Evolutionary conservation across 139 green algal genomes (phyloP).

Genomic region (Edaphochlamys debaryana): DNA sequence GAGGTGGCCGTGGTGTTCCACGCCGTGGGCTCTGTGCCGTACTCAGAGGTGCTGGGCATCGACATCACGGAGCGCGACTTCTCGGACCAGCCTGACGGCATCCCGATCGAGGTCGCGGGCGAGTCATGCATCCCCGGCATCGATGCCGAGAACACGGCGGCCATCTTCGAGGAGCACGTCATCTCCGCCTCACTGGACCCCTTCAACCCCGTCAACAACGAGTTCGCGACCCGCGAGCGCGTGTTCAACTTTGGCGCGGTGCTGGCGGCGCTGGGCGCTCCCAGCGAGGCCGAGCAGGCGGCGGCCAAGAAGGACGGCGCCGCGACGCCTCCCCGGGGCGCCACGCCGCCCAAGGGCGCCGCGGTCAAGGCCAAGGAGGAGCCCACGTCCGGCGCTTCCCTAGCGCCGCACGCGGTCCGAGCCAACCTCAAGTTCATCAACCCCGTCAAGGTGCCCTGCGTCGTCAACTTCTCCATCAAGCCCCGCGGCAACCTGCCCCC

Average conservation of each 20-base stretch:
- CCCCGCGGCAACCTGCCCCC: conserved; percentile 47
- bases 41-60: conserved; percentile 58
- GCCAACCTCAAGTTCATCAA: conserved; percentile 87
- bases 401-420: conserved; percentile 43
- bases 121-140: conserved; percentile 86
- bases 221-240: conserved; percentile 69
- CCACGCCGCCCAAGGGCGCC: background rate
- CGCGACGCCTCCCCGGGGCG: background rate
- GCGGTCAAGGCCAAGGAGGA: conserved; percentile 3
- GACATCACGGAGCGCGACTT: conserved; percentile 72
- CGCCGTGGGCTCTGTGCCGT: background rate
- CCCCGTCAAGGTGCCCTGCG: conserved; percentile 81
- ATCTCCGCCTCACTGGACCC: conserved; percentile 71
- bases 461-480: conserved; percentile 78
- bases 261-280: conserved; percentile 63
- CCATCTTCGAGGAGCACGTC: conserved; percentile 89
- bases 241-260: conserved; percentile 84
- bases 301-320: background rate
- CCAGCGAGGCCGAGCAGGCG: background rate
- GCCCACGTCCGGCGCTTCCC: background rate
- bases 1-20: conserved; percentile 76
- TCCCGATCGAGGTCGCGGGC: conserved; percentile 76
- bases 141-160: conserved; percentile 63
- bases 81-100: conserved; percentile 63
- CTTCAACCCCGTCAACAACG: conserved; percentile 59